Conservation (phyloP, 371 early-diverging fungal species). For the Mortierella sp. region DNA sequence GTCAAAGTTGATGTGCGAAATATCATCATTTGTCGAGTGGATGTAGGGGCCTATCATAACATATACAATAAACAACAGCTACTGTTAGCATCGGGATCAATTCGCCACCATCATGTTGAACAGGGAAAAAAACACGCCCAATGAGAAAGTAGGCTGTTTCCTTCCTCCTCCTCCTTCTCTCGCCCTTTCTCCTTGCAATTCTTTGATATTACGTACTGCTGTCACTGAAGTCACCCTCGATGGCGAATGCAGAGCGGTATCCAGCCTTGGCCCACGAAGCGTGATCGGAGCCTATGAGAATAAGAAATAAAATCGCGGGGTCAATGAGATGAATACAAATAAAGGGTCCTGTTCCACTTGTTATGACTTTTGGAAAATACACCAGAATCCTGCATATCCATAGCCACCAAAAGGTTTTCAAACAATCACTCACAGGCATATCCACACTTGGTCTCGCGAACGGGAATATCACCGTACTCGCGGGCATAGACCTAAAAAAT, state of each 20-base stretch:
- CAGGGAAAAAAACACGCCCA: background rate
- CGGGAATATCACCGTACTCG: slow-evolving; percentile 66
- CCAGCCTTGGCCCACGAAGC: slow-evolving; percentile 92
- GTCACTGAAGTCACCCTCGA: slow-evolving; percentile 83
- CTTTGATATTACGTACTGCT: slow-evolving; percentile 58
- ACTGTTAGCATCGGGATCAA: background rate
- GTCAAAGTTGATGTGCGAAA: slow-evolving; percentile 82
- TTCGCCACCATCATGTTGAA: background rate
- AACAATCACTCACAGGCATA: slow-evolving; percentile 64
- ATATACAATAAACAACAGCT: background rate
- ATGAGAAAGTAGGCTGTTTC: too few relatives aligned
- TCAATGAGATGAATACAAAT: slow-evolving; percentile 1
- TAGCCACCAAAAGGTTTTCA: background rate
- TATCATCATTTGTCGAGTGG: slow-evolving; percentile 80
- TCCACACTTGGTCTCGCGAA: slow-evolving; percentile 77
- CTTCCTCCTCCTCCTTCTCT: background rate
- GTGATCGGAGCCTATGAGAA: slow-evolving; percentile 77
- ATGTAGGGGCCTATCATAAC: slow-evolving; percentile 65
- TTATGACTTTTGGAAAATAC: background rate
- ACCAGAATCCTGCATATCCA: background rate
- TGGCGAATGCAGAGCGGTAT: slow-evolving; percentile 88
- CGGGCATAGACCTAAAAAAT: slow-evolving; percentile 33
- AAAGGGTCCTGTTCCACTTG: background rate
- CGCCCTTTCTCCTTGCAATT: background rate
- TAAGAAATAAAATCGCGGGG: background rate